phyloP scores from a whole-genome alignment of 2,329 filamentous ascomycete genomes.

The Ophiostoma tasmaniense region DNA sequence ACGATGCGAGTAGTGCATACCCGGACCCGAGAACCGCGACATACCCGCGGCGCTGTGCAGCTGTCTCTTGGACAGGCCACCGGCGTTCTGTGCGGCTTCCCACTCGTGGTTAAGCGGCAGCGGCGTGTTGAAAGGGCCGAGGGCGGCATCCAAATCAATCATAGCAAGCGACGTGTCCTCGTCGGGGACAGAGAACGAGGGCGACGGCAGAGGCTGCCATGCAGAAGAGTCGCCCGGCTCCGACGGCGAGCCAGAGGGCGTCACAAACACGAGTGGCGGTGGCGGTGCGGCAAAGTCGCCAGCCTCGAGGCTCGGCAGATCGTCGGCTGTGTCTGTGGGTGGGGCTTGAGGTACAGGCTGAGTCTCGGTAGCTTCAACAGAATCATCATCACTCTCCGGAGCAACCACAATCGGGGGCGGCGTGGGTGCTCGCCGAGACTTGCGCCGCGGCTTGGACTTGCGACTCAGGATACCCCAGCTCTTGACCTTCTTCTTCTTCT shows the following conservation, averaged over 20 bases:
- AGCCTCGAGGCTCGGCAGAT: slow-evolving; percentile 22
- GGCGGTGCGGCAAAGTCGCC: slow-evolving; percentile 14
- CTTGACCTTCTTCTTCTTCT: slow-evolving; percentile 69
- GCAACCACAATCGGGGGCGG: slow-evolving; percentile 33
- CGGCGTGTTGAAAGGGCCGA: slow-evolving; percentile 86
- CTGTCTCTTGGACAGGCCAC: slow-evolving; percentile 52
- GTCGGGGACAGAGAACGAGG: slow-evolving; percentile 30
- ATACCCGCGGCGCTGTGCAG: slow-evolving; percentile 70
- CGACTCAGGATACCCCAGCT: slow-evolving; percentile 58
- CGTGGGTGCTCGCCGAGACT: slow-evolving; percentile 39
- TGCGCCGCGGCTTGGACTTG: slow-evolving; percentile 46
- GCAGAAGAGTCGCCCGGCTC: slow-evolving; percentile 20
- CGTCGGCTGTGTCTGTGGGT: slow-evolving; percentile 19
- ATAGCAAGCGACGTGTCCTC: slow-evolving; percentile 67
- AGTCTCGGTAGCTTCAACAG: slow-evolving; percentile 20
- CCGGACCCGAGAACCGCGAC: slow-evolving; percentile 58
- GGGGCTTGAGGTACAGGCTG: slow-evolving; percentile 10
- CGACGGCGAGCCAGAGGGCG: slow-evolving; percentile 29
- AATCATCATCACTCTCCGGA: slow-evolving; percentile 26
- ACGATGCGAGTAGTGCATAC: slow-evolving; percentile 65
- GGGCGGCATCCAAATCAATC: slow-evolving; percentile 87
- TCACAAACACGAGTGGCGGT: slow-evolving; percentile 35
- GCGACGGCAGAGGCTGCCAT: slow-evolving; percentile 32
- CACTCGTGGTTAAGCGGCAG: slow-evolving; percentile 54
- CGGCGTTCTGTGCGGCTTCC: slow-evolving; percentile 55